Percentiles rank a stretch among this genome's conserved stretches.
phyloP scores from a whole-genome alignment of 192 early-diverging fungal genomes.

The Coemansia sp. region DNA sequence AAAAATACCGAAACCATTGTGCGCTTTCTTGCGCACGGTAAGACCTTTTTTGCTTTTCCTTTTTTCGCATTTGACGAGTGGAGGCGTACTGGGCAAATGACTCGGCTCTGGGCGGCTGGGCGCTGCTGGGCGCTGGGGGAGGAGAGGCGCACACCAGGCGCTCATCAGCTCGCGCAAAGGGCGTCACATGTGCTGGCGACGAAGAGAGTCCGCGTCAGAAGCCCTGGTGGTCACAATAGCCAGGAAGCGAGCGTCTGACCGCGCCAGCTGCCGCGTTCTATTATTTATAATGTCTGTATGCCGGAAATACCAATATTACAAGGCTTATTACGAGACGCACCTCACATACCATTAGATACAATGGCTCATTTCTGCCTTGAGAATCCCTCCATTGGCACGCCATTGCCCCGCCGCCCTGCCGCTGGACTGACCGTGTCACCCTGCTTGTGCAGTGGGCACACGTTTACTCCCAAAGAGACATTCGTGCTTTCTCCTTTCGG shows the following conservation, averaged over 20 bases:
- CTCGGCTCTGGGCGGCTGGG: background rate
- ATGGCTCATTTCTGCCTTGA: background rate
- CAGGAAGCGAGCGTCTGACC: background rate
- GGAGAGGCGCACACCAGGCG: background rate
- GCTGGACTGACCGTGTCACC: background rate
- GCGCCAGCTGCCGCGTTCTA: background rate
- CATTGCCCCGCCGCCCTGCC: background rate
- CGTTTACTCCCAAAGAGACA: no score
- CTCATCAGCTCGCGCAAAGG: background rate
- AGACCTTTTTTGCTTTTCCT: background rate
- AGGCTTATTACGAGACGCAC: background rate
- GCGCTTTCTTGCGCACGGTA: background rate
- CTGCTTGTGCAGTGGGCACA: no score
- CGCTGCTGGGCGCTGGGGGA: background rate
- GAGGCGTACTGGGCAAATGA: slow-evolving; percentile 1
- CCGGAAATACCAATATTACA: background rate
- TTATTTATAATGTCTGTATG: background rate
- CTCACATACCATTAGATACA: background rate
- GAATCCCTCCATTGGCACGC: background rate
- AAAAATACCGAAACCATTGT: slow-evolving; percentile 10
- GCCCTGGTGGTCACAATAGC: slow-evolving; percentile 4
- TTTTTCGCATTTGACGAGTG: background rate
- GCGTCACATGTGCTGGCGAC: background rate
- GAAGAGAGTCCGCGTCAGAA: slow-evolving; percentile 1
- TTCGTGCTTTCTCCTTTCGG: no score